These are phyloP conservation scores for Dimargaris verticillata DNA, from an alignment of 192 early-diverging fungal species.

Conservation along the genomic window DNA sequence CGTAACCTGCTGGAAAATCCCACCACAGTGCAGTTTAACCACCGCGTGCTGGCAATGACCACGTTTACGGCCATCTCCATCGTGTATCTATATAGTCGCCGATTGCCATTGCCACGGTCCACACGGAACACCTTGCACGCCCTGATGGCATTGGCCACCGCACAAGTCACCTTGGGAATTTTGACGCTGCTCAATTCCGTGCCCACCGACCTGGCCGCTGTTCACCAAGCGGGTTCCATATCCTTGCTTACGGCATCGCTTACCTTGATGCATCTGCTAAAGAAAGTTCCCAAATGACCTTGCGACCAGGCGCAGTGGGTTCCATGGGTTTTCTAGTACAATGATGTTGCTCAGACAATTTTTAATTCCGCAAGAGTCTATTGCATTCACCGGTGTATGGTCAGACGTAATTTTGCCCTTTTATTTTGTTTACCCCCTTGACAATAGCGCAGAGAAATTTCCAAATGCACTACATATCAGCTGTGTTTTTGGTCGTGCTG, in stretches of 20 bases:
- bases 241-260: conserved; percentile 65
- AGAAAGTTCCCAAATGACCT: conserved; percentile 27
- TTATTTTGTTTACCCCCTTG: too few relatives aligned
- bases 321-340: too few relatives aligned
- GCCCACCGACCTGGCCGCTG: conserved; percentile 78
- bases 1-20: conserved; percentile 89
- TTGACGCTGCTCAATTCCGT: conserved; percentile 85
- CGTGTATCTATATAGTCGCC: conserved; percentile 58
- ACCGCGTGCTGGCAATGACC: conserved; percentile 76
- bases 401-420: too few relatives aligned
- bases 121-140: conserved; percentile 51
- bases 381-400: too few relatives aligned
- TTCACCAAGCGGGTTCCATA: conserved; percentile 87
- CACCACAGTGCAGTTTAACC: conserved; percentile 85
- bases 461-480: too few relatives aligned
- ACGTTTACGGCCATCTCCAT: conserved; percentile 54
- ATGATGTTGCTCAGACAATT: too few relatives aligned
- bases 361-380: too few relatives aligned
- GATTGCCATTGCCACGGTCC: conserved; percentile 49
- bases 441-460: too few relatives aligned
- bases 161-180: conserved; percentile 83
- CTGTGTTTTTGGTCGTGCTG: too few relatives aligned
- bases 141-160: conserved; percentile 51
- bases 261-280: conserved; percentile 56
- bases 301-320: too few relatives aligned